Evolutionary conservation across 768 basidiomycete genomes (phyloP), one percentile per base, ranked within the genome.

Genomic region (Pisolithus marmoratus): DNA sequence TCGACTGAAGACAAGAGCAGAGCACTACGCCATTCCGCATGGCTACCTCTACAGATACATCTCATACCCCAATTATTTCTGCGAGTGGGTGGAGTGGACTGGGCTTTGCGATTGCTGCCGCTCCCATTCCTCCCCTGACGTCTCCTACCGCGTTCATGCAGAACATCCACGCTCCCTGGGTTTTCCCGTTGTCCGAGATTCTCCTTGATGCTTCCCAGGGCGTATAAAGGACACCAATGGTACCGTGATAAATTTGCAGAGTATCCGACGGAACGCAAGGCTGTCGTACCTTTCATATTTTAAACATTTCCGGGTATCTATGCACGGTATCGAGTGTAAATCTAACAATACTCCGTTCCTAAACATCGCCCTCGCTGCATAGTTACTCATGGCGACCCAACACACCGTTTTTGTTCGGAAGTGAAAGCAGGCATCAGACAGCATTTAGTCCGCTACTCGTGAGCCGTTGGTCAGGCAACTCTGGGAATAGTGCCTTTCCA

Each of bases 61-160:
- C 60, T 91, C 92, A 6, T 95, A 85, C 71, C 95, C 95, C 9
- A 93, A 96, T 67, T 98, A 97, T 71, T 71, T 92, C 19, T 92
- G 86, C 69, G 95, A 97, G 65, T 98, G 95, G 95, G 53, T 87
- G 50, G 95, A 98, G 69, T 98, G 94, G 94, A 58, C 82, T 9
- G 92, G n/a, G 89, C 8, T 97, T 86, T 66, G 87, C 90, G 2
- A 65, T 96, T 37, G 88, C 90, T 6, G 80, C 89, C 4, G 71
- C 80, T 5, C 81, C 84, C 1, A 8, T 75, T 1, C 80, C 77
- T 19, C 49, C 44, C 53, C 19, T 48, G 61, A 53, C 61, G 43
- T 62, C 71, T 8, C 45, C 58, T 5, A 74, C 77, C 38, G 66
- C 70, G 0, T 75, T 77, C 12, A 64, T 71, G 37, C 66, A 80